phyloP scores from a whole-genome alignment of 2,329 filamentous ascomycete genomes.

The Penicillium brevicompactum region DNA sequence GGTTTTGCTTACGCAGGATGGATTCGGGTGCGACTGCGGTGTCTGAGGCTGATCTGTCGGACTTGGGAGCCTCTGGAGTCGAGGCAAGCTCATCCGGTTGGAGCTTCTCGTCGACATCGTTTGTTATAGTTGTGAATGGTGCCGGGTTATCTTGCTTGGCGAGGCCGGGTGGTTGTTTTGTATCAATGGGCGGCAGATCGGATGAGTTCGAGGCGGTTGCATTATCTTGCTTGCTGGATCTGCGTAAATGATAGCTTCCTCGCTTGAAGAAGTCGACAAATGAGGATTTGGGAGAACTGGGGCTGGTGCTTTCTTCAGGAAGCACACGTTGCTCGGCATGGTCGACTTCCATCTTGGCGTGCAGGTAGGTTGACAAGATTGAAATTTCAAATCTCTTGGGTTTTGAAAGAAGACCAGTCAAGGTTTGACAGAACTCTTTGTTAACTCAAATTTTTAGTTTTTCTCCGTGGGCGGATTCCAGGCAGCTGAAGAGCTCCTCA shows the following conservation, averaged over 20 bases:
- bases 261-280: not conserved
- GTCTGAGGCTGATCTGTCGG: not conserved
- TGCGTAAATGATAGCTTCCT: not conserved
- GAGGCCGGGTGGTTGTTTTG: not conserved
- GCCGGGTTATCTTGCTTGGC: not conserved
- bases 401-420: not conserved
- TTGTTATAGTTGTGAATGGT: not conserved
- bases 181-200: not conserved
- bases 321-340: not conserved
- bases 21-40: not conserved
- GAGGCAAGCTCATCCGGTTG: not conserved
- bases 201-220: not conserved
- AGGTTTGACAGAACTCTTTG: not conserved
- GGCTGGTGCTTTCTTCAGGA: not conserved
- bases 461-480: not conserved
- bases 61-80: not conserved
- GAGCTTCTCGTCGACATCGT: not conserved
- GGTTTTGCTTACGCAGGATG: constrained; percentile 10
- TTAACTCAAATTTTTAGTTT: not conserved
- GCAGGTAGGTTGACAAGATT: not conserved
- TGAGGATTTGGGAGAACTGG: not conserved
- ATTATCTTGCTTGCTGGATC: not conserved
- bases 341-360: not conserved
- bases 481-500: not conserved
- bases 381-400: not conserved